Percentiles rank a stretch among this genome's conserved stretches.
Evolutionary conservation across 73 alveolate genomes (phyloP).

Genomic region (Uronychia binucleata): DNA sequence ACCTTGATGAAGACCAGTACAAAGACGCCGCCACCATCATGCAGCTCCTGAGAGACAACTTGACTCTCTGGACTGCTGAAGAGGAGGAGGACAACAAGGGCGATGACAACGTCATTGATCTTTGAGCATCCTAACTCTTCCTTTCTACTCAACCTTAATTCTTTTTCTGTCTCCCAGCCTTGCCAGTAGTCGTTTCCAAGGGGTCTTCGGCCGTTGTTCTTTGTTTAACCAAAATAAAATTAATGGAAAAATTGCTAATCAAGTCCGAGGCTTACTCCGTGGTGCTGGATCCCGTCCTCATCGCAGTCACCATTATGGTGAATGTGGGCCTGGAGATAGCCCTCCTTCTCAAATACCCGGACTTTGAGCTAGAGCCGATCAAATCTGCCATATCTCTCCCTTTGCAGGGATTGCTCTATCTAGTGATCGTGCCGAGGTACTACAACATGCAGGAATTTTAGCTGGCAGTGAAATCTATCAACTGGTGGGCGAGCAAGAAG

Average conservation of each 20-base stretch:
- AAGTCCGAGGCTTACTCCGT: neutral
- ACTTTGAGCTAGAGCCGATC: neutral
- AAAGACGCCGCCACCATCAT: conserved; percentile 62
- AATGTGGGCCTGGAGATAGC: neutral
- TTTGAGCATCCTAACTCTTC: neutral
- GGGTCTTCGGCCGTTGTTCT: neutral
- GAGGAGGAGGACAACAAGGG: conserved; percentile 12
- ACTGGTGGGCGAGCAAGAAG: too few relatives aligned
- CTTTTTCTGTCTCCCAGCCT: neutral
- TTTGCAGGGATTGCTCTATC: neutral
- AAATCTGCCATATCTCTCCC: neutral
- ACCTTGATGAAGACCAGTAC: conserved; percentile 59
- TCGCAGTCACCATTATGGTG: neutral
- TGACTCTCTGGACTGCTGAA: conserved; percentile 59
- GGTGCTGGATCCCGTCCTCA: neutral
- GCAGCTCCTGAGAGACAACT: conserved; percentile 61
- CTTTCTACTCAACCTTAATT: neutral
- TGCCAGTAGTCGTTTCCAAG: neutral
- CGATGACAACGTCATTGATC: neutral
- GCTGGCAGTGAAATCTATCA: too few relatives aligned
- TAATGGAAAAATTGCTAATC: neutral
- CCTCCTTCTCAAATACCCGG: neutral
- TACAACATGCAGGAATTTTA: neutral
- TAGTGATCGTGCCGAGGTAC: neutral
- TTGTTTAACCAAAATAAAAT: too few relatives aligned